Percentiles rank a stretch among this genome's conserved stretches.
phyloP scores from a whole-genome alignment of 2,329 filamentous ascomycete species.

The Alternaria hordeiaustralica region DNA sequence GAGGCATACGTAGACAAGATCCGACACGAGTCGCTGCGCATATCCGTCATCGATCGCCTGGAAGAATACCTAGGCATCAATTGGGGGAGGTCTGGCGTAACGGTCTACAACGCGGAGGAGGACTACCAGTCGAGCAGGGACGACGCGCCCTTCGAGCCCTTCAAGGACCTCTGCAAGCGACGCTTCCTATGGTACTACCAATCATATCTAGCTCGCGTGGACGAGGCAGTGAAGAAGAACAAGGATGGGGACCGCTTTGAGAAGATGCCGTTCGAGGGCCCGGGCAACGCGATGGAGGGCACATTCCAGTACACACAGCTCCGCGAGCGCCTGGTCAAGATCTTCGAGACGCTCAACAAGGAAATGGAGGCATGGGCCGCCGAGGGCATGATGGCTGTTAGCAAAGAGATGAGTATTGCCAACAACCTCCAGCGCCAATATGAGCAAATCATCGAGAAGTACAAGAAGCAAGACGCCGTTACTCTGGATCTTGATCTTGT shows the following conservation, averaged over 20 bases:
- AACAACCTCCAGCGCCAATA: constrained; percentile 84
- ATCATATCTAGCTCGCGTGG: constrained; percentile 76
- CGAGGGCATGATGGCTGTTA: constrained; percentile 69
- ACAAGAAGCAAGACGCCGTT: constrained; percentile 72
- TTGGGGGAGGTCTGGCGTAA: constrained; percentile 41
- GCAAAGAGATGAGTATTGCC: constrained; percentile 75
- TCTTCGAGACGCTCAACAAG: constrained; percentile 73
- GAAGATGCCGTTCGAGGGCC: constrained; percentile 87
- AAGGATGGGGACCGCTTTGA: constrained; percentile 69
- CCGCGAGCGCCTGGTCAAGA: constrained; percentile 68
- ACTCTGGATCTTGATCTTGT: constrained; percentile 79
- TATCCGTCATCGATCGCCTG: constrained; percentile 84
- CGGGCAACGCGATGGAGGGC: constrained; percentile 82
- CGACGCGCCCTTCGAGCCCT: constrained; percentile 78
- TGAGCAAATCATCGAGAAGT: constrained; percentile 78
- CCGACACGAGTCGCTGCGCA: constrained; percentile 84
- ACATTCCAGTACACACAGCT: constrained; percentile 81
- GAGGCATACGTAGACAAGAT: constrained; percentile 86
- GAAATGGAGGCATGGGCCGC: constrained; percentile 76
- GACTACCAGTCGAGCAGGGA: constrained; percentile 54
- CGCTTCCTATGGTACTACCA: constrained; percentile 97
- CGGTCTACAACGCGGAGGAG: constrained; percentile 59
- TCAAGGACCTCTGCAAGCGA: constrained; percentile 87
- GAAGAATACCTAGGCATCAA: constrained; percentile 78
- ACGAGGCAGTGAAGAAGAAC: constrained; percentile 67